Evolutionary conservation across 495 filamentous ascomycete species (phyloP), one percentile per base, ranked within the genome.

Genomic region (Venustampulla echinocandica): DNA sequence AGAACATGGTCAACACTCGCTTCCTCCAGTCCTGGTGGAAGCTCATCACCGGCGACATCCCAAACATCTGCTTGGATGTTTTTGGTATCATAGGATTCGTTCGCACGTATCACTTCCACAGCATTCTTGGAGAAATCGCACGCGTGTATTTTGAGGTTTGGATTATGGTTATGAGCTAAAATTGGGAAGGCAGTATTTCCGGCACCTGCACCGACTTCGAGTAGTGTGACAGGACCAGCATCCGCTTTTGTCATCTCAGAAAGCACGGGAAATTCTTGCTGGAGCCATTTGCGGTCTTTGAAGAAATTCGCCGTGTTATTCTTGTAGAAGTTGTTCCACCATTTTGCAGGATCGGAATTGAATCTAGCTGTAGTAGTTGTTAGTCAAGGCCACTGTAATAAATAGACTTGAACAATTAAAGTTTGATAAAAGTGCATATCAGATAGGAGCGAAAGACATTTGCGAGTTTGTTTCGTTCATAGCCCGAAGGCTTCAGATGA

Each of bases 251-350:
- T 85, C 23, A 90, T 70, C 24, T 81, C 70, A 0, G 71, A 75
- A 11, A 98, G 69, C 2, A 95, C 68, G 0, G 92, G 92, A 49
- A 97, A 98, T 63, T 98, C 92, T 62, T 96, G 89, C 33, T 78
- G 79, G 27, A 98, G 66, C 92, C 92, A 98, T 62, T 96, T 96
- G 39, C 92, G 81, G 56, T 98, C 82, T 66, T 98, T 97, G 81
- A 98, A 98, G 69, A 98, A 98, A 61, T 96, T 95, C 44, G 78
- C 73, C 4, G 81, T 84, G 66, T 98, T 96, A 65, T 95, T 90
- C 61, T 84, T 82, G 69, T 98, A 98, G 69, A 98, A 98, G 33
- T 80, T 69, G 57, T 97, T 87, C 90, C 90, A 97, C 85, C 87
- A 96, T 63, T 85, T 94, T 9, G 82, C 87, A 3, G 92, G 92